These are phyloP conservation scores for Pseudogymnoascus sp. DNA, from an alignment of 2,329 filamentous ascomycete genomes.

Conservation along the genomic window DNA sequence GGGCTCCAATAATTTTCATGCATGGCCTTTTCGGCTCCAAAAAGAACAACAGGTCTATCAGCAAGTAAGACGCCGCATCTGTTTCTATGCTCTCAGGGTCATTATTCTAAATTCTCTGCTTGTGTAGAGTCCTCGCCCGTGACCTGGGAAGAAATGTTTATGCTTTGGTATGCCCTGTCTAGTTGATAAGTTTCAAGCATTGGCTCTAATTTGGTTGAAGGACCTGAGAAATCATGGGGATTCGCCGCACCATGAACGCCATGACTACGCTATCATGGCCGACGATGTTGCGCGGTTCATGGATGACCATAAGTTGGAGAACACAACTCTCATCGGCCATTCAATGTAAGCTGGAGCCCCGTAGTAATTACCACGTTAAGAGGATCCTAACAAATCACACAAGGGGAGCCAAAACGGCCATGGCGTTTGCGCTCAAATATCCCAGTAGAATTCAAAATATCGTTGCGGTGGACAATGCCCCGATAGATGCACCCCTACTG, in stretches of 20 bases:
- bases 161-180: slow-evolving; percentile 54
- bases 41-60: slow-evolving; percentile 88
- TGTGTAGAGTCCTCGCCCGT: slow-evolving; percentile 63
- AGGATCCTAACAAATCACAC: not conserved
- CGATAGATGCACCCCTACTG: slow-evolving; percentile 68
- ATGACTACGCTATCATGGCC: slow-evolving; percentile 78
- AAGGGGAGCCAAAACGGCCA: slow-evolving; percentile 86
- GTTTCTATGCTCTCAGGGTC: not conserved
- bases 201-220: slow-evolving; percentile 34
- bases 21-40: slow-evolving; percentile 93
- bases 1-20: slow-evolving; percentile 70
- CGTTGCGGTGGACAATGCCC: slow-evolving; percentile 86
- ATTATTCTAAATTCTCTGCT: not conserved
- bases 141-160: slow-evolving; percentile 77
- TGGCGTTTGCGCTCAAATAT: slow-evolving; percentile 70
- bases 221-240: slow-evolving; percentile 92
- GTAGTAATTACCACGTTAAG: not conserved
- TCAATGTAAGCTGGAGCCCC: slow-evolving; percentile 60
- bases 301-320: slow-evolving; percentile 56
- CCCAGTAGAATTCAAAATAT: slow-evolving; percentile 63
- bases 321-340: slow-evolving; percentile 78
- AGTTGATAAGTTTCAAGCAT: slow-evolving; percentile 8
- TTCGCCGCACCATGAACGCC: slow-evolving; percentile 66
- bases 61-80: slow-evolving; percentile 61
- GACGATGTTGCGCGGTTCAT: slow-evolving; percentile 78